A percentile compares a stretch with the other conserved stretches of the same genome.
These are phyloP conservation scores for Tolypocladium paradoxum DNA, from an alignment of 2,329 filamentous ascomycete genomes.

Conservation along the genomic window DNA sequence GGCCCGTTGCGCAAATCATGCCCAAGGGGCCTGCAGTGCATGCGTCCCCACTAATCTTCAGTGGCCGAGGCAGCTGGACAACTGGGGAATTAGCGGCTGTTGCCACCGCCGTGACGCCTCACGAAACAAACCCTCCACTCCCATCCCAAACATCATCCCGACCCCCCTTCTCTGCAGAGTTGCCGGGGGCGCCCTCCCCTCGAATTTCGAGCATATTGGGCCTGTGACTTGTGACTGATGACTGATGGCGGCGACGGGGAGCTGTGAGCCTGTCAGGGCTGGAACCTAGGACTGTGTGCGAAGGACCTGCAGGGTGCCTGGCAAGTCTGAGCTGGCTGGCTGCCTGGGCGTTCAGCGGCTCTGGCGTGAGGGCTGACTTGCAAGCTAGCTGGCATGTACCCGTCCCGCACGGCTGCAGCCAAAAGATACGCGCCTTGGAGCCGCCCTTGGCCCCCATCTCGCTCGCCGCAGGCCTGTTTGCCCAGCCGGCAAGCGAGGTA, in stretches of 20 bases:
- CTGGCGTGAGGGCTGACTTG: background rate
- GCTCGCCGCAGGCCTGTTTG: background rate
- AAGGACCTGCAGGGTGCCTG: background rate
- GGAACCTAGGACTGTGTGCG: background rate
- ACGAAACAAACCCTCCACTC: background rate
- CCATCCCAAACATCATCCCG: background rate
- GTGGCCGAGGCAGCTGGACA: background rate
- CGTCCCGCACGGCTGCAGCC: background rate
- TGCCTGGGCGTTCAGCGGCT: background rate
- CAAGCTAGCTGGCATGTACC: background rate
- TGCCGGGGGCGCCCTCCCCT: background rate
- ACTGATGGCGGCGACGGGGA: background rate
- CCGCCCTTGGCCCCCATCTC: background rate
- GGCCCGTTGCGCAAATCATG: background rate
- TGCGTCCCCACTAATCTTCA: background rate
- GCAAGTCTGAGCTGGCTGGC: background rate
- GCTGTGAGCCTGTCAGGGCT: background rate
- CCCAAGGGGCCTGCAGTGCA: background rate
- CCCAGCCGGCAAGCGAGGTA: too few relatives aligned
- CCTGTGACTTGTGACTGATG: background rate
- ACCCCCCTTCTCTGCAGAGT: background rate
- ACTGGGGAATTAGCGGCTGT: background rate
- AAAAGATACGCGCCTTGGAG: background rate
- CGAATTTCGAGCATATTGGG: background rate
- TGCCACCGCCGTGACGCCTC: background rate